Evolutionary conservation across 176 grass and related monocot genomes (phyloP).

Genomic region (Juncus inflexus): DNA sequence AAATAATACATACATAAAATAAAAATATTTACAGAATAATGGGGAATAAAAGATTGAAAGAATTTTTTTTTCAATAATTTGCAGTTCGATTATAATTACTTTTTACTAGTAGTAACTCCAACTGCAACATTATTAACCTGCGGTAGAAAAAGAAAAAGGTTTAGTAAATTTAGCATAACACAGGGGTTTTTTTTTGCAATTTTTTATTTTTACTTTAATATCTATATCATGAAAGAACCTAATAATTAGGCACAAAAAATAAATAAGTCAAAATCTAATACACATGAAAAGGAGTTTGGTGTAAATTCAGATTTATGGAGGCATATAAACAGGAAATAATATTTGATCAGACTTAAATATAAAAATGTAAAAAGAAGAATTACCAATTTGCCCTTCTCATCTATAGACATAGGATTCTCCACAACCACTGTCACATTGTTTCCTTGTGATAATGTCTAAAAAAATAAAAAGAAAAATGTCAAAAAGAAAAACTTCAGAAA

Average conservation of each 20-base stretch:
- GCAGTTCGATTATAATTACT: slow-evolving; percentile 26
- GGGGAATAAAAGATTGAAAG: not conserved
- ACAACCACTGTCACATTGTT: slow-evolving; percentile 72
- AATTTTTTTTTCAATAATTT: not conserved
- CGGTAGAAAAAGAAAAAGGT: not conserved
- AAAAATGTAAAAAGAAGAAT: slow-evolving; percentile 5
- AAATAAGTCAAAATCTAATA: not conserved
- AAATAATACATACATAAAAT: not conserved
- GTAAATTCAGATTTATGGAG: not conserved
- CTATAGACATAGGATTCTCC: slow-evolving; percentile 90
- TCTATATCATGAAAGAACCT: too few relatives aligned
- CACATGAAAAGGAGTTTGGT: not conserved
- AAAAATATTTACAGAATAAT: slow-evolving; percentile 23
- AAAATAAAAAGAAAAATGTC: not conserved
- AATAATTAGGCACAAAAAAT: too few relatives aligned
- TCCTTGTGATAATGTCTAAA: slow-evolving; percentile 34
- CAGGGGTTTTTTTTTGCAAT: too few relatives aligned
- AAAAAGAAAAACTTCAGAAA: slow-evolving; percentile 10
- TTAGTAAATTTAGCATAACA: too few relatives aligned
- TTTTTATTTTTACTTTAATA: too few relatives aligned
- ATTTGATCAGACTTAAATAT: not conserved
- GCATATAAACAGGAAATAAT: not conserved
- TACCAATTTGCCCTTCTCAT: slow-evolving; percentile 85
- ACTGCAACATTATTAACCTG: slow-evolving; percentile 80
- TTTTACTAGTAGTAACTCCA: slow-evolving; percentile 47